Evolutionary conservation across 768 basidiomycete genomes (phyloP), one percentile per base, ranked within the genome.

Genomic region (Royoungia palumana): DNA sequence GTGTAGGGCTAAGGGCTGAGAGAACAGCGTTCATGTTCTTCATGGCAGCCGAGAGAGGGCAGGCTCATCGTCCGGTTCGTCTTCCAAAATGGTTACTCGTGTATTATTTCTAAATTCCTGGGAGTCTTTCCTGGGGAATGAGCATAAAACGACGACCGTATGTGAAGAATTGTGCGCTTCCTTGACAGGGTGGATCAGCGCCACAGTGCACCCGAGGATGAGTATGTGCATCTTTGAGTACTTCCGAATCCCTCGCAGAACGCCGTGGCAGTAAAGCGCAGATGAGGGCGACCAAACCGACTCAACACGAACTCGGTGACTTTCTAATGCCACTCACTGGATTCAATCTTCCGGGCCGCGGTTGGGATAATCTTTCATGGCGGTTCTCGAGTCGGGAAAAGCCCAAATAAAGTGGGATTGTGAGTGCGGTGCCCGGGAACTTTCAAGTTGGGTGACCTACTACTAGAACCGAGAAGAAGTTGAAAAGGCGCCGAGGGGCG

Each of bases 181-280:
- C 44, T 80, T 75, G 48, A 82, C 72, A 50, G 88, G 70, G 16
- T 76, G 72, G 38, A 77, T 65, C n/a, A n/a, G n/a, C n/a, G 41
- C 87, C 87, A 30, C 67, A 66, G n/a, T 13, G 79, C 74, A 2
- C 87, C 87, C 87, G n/a, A 89, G 72, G 49, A 89, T 71, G 46
- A 89, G 72, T 48, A 87, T 57, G 21, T 72, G 81, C 79, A 79
- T 78, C 16, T 30, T 17, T 37, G 24, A 24, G 7, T 24, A 24
- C 24, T 24, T 25, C 17, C 27, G n/a, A 28, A 11, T 8, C 27
- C 7, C 27, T n/a, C n/a, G n/a, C n/a, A n/a, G n/a, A n/a, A n/a
- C n/a, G n/a, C n/a, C n/a, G n/a, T n/a, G n/a, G n/a, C n/a, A n/a
- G n/a, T n/a, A n/a, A n/a, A n/a, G n/a, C n/a, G n/a, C n/a, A n/a